Conservation (phyloP, 306 rosid genomes). For the Lagenaria siceraria region DNA sequence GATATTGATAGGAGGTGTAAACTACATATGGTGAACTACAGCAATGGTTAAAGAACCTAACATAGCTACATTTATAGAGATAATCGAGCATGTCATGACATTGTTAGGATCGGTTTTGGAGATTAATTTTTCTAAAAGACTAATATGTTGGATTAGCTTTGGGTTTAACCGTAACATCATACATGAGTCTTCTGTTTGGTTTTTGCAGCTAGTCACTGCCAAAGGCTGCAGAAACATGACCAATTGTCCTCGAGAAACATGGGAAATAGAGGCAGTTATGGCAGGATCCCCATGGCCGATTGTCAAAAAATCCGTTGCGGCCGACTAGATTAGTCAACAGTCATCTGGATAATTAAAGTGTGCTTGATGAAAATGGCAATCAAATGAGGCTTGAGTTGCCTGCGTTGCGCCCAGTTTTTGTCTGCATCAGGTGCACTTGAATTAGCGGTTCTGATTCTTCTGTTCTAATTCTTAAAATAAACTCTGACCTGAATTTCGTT, state of each 20-base stretch:
- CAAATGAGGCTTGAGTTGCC: background rate
- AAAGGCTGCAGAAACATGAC: conserved; percentile 73
- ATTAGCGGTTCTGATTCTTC: background rate
- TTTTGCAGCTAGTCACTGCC: conserved; percentile 50
- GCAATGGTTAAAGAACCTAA: no score
- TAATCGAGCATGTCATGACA: no score
- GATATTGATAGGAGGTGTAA: no score
- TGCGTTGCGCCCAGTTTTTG: background rate
- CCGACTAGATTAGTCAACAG: background rate
- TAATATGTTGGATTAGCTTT: no score
- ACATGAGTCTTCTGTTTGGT: background rate
- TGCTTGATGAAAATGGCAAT: background rate
- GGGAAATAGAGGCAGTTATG: conserved; percentile 83
- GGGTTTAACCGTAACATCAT: background rate
- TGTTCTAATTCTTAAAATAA: background rate
- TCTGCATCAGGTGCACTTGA: no score
- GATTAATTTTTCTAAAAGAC: no score
- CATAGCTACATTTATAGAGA: no score
- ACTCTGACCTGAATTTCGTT: background rate
- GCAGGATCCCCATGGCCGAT: conserved; percentile 73
- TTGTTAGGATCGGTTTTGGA: no score
- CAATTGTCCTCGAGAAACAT: conserved; percentile 51
- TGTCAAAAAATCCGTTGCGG: conserved; percentile 13
- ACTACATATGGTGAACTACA: no score
- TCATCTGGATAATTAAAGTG: background rate